phyloP scores from a whole-genome alignment of 2,329 filamentous ascomycete genomes.

The Cladosporium phlei region DNA sequence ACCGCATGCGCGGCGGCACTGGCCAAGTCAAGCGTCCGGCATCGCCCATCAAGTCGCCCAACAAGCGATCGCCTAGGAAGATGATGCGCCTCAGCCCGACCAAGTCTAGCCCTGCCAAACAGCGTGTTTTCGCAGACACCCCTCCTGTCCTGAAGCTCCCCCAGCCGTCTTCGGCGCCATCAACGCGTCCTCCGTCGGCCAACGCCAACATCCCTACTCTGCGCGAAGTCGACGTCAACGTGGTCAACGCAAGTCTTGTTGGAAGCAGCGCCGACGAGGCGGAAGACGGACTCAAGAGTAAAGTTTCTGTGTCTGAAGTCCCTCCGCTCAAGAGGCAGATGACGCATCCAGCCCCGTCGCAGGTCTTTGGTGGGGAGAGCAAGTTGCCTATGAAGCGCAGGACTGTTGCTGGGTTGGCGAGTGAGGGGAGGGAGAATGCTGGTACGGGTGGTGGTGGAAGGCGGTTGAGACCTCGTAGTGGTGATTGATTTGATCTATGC shows the following conservation, averaged over 20 bases:
- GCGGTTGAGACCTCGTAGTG: conserved; percentile 6
- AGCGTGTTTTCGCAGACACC: conserved; percentile 30
- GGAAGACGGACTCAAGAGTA: conserved; percentile 25
- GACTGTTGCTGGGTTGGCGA: conserved; percentile 35
- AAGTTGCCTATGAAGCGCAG: conserved; percentile 32
- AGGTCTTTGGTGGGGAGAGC: conserved; percentile 20
- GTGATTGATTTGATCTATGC: conserved; percentile 1
- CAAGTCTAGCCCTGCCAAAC: conserved; percentile 30
- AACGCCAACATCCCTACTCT: conserved; percentile 31
- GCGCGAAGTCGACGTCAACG: conserved; percentile 47
- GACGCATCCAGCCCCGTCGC: not conserved
- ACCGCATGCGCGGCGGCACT: conserved; percentile 44
- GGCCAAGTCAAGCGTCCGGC: conserved; percentile 20
- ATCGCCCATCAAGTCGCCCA: conserved; percentile 30
- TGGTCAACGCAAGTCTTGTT: conserved; percentile 26
- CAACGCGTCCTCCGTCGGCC: conserved; percentile 25
- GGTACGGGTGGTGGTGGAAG: conserved; percentile 26
- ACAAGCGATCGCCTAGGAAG: conserved; percentile 31
- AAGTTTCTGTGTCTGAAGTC: not conserved
- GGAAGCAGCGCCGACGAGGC: conserved; percentile 19
- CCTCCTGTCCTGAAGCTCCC: conserved; percentile 22
- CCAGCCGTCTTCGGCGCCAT: conserved; percentile 21
- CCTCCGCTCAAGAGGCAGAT: conserved; percentile 7
- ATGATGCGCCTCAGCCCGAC: conserved; percentile 13
- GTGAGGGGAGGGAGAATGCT: conserved; percentile 31